A percentile compares a stretch with the other conserved stretches of the same genome.
These are phyloP conservation scores for Chlamydomonas asymmetrica DNA, from an alignment of 139 green algal genomes.

Conservation along the genomic window DNA sequence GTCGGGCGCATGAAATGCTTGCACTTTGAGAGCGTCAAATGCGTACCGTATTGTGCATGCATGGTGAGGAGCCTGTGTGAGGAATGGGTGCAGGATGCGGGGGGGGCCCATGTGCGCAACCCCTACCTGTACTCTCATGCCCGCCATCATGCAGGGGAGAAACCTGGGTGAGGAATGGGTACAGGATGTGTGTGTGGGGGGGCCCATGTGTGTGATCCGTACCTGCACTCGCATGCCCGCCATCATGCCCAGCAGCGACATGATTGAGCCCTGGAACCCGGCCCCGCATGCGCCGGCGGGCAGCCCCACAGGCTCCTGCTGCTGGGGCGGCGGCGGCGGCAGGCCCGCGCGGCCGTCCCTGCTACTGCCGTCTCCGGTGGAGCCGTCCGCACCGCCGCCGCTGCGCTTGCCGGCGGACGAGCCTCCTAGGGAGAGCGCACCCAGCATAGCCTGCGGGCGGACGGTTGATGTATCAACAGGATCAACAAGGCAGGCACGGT, in stretches of 20 bases:
- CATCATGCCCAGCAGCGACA: constrained; percentile 26
- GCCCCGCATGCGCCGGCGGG: not conserved
- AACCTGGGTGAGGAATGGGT: not conserved
- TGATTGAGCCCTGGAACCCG: constrained; percentile 1
- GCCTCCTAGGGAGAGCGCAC: no score
- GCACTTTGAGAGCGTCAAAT: not conserved
- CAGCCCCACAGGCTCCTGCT: no score
- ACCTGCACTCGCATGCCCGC: constrained; percentile 27
- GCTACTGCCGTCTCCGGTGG: not conserved
- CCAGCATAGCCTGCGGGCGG: no score
- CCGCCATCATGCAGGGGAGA: constrained; percentile 23
- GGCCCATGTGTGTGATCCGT: not conserved
- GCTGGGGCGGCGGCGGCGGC: no score
- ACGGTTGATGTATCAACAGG: no score
- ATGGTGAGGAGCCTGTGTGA: no score
- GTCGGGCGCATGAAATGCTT: not conserved
- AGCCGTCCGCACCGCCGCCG: not conserved
- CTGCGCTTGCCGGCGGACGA: no score
- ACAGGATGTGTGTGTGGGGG: not conserved
- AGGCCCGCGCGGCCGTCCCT: not conserved
- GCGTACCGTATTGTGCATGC: no score
- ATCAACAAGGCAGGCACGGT: no score
- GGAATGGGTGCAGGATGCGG: no score
- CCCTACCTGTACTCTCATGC: constrained; percentile 6
- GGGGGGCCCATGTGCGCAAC: not conserved